Evolutionary conservation across 371 early-diverging fungal genomes (phyloP).

Genomic region (Syncephalastrum monosporum): DNA sequence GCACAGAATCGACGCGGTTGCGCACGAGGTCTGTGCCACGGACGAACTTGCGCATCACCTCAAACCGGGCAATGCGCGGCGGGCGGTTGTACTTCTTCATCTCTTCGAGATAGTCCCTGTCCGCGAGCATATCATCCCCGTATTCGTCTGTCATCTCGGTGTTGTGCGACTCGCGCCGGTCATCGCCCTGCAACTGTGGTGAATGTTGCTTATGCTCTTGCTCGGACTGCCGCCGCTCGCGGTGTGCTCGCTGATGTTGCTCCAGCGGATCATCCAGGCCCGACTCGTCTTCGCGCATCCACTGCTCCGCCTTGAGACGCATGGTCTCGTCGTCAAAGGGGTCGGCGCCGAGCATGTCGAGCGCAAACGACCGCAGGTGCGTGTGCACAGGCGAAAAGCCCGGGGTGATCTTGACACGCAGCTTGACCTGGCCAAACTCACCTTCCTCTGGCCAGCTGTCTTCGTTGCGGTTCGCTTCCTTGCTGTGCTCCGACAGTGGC

Average conservation of each 20-base stretch:
- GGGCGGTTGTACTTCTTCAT: conserved; percentile 5
- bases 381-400: conserved; percentile 35
- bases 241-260: conserved; percentile 1
- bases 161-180: conserved; percentile 2
- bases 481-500: conserved; percentile 5
- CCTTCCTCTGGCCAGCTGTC: conserved; percentile 24
- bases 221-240: background rate
- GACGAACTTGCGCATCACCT: conserved; percentile 12
- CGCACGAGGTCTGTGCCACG: conserved; percentile 16
- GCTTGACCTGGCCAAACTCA: conserved; percentile 16
- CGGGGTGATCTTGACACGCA: conserved; percentile 26
- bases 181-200: too few species aligned
- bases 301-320: conserved; percentile 15
- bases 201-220: too few species aligned
- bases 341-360: conserved; percentile 37
- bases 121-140: conserved; percentile 10
- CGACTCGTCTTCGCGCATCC: conserved; percentile 18
- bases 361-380: conserved; percentile 17
- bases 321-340: conserved; percentile 30
- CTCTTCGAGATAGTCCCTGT: conserved; percentile 8
- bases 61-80: conserved; percentile 10
- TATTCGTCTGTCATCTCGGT: conserved; percentile 18
- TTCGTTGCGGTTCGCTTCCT: conserved; percentile 29
- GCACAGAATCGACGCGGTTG: conserved; percentile 13
- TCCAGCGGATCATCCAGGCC: conserved; percentile 2